Evolutionary conservation across 306 rosid species (phyloP).

Genomic region (Canavalia ensiformis): DNA sequence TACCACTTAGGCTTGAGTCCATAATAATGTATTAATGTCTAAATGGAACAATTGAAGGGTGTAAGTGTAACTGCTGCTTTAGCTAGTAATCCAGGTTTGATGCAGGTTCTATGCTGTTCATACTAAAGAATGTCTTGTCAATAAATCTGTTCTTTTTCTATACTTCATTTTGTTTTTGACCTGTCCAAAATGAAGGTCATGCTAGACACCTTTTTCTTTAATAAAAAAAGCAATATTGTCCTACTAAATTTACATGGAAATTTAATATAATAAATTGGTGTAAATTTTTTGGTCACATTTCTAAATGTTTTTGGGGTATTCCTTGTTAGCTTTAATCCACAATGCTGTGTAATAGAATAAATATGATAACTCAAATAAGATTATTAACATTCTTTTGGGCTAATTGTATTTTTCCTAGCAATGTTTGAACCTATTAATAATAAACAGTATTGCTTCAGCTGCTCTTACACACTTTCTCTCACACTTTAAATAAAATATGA

Average conservation of each 20-base stretch:
- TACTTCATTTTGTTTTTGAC: neutral
- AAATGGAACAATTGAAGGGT: slow-evolving; percentile 8
- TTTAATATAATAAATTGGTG: neutral
- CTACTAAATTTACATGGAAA: slow-evolving; percentile 1
- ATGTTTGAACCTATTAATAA: slow-evolving; percentile 10
- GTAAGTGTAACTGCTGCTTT: neutral
- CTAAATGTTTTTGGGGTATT: slow-evolving; percentile 13
- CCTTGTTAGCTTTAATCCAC: slow-evolving; percentile 11
- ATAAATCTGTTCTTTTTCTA: neutral
- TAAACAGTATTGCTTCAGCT: neutral
- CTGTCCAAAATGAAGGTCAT: neutral
- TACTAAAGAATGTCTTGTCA: neutral
- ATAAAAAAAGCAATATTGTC: neutral
- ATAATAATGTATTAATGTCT: slow-evolving; percentile 35
- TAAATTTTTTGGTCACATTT: slow-evolving; percentile 12
- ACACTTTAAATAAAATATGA: neutral
- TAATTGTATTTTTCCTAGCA: neutral
- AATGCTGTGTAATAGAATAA: slow-evolving; percentile 15
- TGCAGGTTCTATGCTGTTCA: slow-evolving; percentile 6
- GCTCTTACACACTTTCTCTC: neutral
- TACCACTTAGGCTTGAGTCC: neutral
- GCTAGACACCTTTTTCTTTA: neutral
- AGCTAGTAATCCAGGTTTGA: neutral
- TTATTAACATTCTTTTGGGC: slow-evolving; percentile 5
- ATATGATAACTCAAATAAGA: slow-evolving; percentile 28